Percentiles rank a stretch among this genome's conserved stretches.
phyloP scores from a whole-genome alignment of 2,329 filamentous ascomycete genomes.

The Xylogone sp. region DNA sequence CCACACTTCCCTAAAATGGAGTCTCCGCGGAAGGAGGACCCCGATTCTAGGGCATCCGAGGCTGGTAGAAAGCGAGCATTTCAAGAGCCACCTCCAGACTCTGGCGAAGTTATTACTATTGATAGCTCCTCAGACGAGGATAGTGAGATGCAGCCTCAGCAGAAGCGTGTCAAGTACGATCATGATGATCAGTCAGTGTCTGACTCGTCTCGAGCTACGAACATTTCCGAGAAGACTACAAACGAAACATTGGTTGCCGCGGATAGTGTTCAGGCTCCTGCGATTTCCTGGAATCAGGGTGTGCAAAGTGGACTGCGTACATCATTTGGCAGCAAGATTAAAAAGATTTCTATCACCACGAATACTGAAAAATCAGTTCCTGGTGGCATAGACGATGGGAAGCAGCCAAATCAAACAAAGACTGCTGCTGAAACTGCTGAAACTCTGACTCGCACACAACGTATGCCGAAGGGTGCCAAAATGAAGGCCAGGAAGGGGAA shows the following conservation, averaged over 20 bases:
- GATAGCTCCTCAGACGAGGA: slow-evolving; percentile 14
- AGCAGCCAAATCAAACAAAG: not conserved
- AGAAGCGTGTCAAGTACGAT: slow-evolving; percentile 10
- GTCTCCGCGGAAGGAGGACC: slow-evolving; percentile 30
- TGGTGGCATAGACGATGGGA: not conserved
- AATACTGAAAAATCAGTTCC: not conserved
- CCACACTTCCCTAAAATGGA: slow-evolving; percentile 4
- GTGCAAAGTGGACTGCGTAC: slow-evolving; percentile 37
- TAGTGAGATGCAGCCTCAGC: slow-evolving; percentile 12
- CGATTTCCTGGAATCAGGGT: slow-evolving; percentile 40
- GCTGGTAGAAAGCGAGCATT: slow-evolving; percentile 34
- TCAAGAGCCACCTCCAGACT: slow-evolving; percentile 3
- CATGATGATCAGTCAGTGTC: slow-evolving; percentile 15
- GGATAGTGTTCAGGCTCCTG: slow-evolving; percentile 13
- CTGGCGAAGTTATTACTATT: slow-evolving; percentile 8
- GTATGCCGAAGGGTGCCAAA: not conserved
- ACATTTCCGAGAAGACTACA: slow-evolving; percentile 5
- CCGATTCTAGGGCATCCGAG: slow-evolving; percentile 41
- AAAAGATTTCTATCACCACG: not conserved
- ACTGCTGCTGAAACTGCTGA: not conserved
- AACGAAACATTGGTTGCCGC: not conserved
- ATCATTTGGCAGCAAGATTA: slow-evolving; percentile 28
- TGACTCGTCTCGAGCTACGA: slow-evolving; percentile 2
- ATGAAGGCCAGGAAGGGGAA: not conserved
- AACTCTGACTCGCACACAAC: not conserved